phyloP scores from a whole-genome alignment of 2,329 filamentous ascomycete species.

The Biscogniauxia sp. region DNA sequence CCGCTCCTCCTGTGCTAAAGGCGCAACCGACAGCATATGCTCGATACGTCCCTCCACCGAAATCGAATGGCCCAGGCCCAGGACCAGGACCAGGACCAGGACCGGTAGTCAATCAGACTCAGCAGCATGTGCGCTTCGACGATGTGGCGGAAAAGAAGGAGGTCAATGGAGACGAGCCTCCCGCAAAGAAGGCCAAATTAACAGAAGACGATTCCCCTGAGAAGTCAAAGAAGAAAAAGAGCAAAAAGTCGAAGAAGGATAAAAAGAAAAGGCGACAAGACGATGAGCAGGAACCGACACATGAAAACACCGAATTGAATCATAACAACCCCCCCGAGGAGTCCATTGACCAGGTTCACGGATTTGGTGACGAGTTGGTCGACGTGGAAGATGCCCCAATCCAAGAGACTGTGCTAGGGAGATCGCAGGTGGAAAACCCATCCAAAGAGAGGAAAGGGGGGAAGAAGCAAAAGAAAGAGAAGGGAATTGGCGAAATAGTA shows the following conservation, averaged over 20 bases:
- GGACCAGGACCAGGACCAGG: conserved; percentile 7
- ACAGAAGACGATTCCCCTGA: conserved; percentile 31
- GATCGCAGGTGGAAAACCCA: conserved; percentile 15
- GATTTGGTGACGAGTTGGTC: conserved; percentile 1
- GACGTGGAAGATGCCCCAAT: conserved; percentile 18
- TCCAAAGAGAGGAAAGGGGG: conserved; percentile 27
- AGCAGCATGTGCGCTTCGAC: conserved; percentile 22
- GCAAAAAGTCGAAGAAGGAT: conserved; percentile 35
- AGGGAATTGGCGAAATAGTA: conserved; percentile 9
- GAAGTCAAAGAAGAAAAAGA: conserved; percentile 30
- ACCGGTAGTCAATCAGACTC: conserved; percentile 4
- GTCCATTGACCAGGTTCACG: neutral
- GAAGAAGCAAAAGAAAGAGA: conserved; percentile 20
- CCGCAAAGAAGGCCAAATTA: conserved; percentile 37
- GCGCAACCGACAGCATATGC: conserved; percentile 30
- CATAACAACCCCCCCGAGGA: conserved; percentile 20
- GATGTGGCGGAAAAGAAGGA: conserved; percentile 14
- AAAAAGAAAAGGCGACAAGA: conserved; percentile 35
- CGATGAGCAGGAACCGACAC: conserved; percentile 7
- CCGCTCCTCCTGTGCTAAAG: conserved; percentile 3
- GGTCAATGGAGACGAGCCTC: conserved; percentile 20
- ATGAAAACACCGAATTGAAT: conserved; percentile 3
- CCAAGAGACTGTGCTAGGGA: conserved; percentile 5
- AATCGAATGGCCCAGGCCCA: conserved; percentile 18
- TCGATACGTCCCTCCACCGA: conserved; percentile 37